Evolutionary conservation across 768 basidiomycete species (phyloP), one percentile per base, ranked within the genome.

Genomic region (Podaxis sp.): DNA sequence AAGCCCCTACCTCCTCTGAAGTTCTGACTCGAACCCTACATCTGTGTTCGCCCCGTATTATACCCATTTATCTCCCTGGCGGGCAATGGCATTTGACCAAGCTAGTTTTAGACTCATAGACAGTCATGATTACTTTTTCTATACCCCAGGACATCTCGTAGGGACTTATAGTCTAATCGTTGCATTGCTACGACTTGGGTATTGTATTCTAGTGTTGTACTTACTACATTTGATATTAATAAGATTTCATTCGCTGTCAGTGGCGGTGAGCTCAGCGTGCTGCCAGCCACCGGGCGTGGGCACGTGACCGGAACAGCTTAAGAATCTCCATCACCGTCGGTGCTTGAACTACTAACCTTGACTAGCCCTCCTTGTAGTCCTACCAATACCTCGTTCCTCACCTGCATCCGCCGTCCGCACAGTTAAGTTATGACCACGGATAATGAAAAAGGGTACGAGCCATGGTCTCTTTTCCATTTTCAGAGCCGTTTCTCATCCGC

Each of bases 1-100:
- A 70, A 67, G 7, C 71, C 68, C 25, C 68, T 72, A 8, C 29
- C 29, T 63, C 65, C 64, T 51, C 3, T 38, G 66, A 54, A 67
- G 54, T 55, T 61, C 55, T 13, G 50, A 50, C 51, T 63, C 58
- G 43, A 41, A 4, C 37, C 33, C 8, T 41, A 63, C 55, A 50
- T 33, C n/a, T 57, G 25, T 54, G 15, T 7, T 25, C 51, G 33
- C 52, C 29, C 15, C 37, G n/a, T 41, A 24, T 47, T 59, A 47
- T 41, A 55, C 24, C 41, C 33, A n/a, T n/a, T 55, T 22, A 5
- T 47, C 19, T 53, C 50, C 60, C 49, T 4, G 41, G 55, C 43
- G 29, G 53, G 55, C 19, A 33, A 51, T n/a, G 46, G 36, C 33
- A 24, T 15, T 40, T 38, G 12, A 49, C 41, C 15, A 46, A 6